Evolutionary conservation across 805 yeast genomes (phyloP), one percentile per base, ranked within the genome.

Genomic region (Starmera caribaea): DNA sequence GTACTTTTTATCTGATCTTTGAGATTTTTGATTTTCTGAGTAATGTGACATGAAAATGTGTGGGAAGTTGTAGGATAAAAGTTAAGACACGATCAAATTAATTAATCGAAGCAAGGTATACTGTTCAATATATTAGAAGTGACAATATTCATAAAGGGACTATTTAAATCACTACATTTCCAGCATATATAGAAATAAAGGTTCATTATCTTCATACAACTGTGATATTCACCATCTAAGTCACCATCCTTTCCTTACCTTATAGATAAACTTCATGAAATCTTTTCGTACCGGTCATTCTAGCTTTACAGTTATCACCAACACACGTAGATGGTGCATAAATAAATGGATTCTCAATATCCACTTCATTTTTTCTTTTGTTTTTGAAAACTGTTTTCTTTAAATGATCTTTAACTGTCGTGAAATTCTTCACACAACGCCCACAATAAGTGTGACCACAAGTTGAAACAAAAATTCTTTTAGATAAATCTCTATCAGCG

Each of bases 381-480:
- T 51, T 33, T 47, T 49, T 33, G 42, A 40, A n/a, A 37, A 37
- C 44, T 32, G 38, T 32, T 16, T 44, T 42, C 41, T 54, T 43
- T 11, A 43, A 12, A 8, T 45, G 45, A 0, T 47, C 48, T 41
- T 56, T 53, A 4, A 65, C 50, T 48, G 71, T 68, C 14, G 71
- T 71, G n/a, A 81, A 76, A 48, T 77, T 72, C 46, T 74, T 74
- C 16, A 81, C 82, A 60, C 96, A 87, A 33, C 90, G 60, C 1
- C 96, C 96, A 58, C 96, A 87, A 55, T 75, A 87, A 1, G 79
- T 72, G 62, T 87, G 96, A 0, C 96, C 96, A 64, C 96, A 87
- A 32, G 62, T 59, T 0, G 84, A 71, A 15, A 71, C 68, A 51
- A 79, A 87, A 2, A 81, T 71, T 43, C 87, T 69, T 49, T 68